Base-by-base conservation (phyloP, 2,329 filamentous ascomycete genomes). In the Huntiella savannae region DNA sequence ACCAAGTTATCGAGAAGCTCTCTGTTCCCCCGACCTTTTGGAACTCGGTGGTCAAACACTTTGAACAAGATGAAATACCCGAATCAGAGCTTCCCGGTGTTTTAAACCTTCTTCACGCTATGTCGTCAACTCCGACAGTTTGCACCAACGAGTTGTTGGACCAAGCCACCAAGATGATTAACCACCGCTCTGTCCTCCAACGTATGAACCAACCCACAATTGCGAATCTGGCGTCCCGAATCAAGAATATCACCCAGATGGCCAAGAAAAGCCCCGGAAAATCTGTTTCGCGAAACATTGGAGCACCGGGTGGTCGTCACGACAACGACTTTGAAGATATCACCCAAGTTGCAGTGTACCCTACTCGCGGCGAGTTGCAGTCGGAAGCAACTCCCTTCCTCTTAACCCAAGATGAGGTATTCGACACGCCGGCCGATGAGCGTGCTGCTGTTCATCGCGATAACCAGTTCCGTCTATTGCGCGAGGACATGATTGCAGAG, bases 261-360 rank as follows among this genome's bases (percentile, higher is more conserved):
- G 13, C 16, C 19, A 19, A 11, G 8, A 13, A 15, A 6, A 17
- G 13, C n/a, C 12, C 13, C 43, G 28, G 15, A 6, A 6, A 8
- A 12, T 17, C n/a, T 15, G 11, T 28, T 38, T 17, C n/a, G 7
- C 7, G n/a, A n/a, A 8, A 13, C 17, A 3, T 42, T n/a, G 22
- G 22, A 28, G 22, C 22, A 17, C 19, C 78, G 0, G 81, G 81
- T 0, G 79, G 79, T 0, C 69, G 81, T 0, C 80, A 87, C 52
- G 77, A 86, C 57, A 87, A 87, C 46, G 81, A 86, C 53, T 71
- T 70, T 54, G 61, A 54, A 1, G 66, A 82, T 51, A 77, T 77
- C 52, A 66, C 71, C 0, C 49, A 73, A 0, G 74, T 83, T 33
- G 60, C 68, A 2, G 75, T 85, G 11, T 68, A 73, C 41, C 82